Conservation (phyloP, 352 stramenopile species). For the Pythium phragmitis region DNA sequence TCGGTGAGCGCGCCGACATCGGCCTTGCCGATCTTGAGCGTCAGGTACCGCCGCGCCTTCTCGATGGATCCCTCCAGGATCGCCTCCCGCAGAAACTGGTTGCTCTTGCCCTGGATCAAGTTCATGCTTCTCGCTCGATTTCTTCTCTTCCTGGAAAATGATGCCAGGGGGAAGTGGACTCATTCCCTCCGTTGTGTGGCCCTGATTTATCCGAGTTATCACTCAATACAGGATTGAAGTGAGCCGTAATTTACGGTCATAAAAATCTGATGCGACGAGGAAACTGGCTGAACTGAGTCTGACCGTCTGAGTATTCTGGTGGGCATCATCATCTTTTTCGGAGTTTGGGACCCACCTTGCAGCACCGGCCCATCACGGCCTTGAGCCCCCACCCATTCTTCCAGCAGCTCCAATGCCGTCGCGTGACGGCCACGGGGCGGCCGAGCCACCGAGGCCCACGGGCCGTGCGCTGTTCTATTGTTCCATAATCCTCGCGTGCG, state of each 20-base stretch:
- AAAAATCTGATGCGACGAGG: neutral
- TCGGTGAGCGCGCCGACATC: conserved; percentile 76
- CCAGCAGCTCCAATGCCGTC: neutral
- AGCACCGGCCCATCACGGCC: conserved; percentile 4
- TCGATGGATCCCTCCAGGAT: conserved; percentile 83
- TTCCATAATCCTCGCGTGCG: neutral
- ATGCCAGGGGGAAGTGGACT: neutral
- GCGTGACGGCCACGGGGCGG: neutral
- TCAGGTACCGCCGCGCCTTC: conserved; percentile 78
- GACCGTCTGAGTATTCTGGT: conserved; percentile 4
- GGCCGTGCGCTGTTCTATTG: neutral
- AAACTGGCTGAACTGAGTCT: conserved; percentile 6
- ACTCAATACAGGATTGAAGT: conserved; percentile 13
- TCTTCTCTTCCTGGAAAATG: neutral
- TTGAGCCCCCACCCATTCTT: neutral
- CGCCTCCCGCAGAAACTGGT: conserved; percentile 80
- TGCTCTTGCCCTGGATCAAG: conserved; percentile 83
- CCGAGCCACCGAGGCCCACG: neutral
- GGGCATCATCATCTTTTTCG: neutral
- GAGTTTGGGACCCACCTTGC: neutral
- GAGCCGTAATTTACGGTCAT: conserved; percentile 7
- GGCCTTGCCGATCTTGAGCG: conserved; percentile 81
- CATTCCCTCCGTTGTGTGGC: conserved; percentile 7
- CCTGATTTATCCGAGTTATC: conserved; percentile 20
- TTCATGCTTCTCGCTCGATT: conserved; percentile 48